Conservation (phyloP, 1,284 basidiomycete species). For the Boletus mariae region DNA sequence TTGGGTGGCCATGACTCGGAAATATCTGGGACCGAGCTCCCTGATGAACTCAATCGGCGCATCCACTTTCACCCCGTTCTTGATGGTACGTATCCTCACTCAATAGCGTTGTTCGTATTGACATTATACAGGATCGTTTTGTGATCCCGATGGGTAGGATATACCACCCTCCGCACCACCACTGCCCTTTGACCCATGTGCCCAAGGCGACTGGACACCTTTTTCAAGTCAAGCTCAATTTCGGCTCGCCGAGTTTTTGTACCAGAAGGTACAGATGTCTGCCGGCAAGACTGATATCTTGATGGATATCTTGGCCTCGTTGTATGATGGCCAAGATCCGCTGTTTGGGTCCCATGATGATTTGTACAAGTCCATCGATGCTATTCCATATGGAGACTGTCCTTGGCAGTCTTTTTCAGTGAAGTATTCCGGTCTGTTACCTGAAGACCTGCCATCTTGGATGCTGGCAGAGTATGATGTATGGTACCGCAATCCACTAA, state of each 20-base stretch:
- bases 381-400: neutral
- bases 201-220: neutral
- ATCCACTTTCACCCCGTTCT: neutral
- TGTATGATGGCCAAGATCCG: neutral
- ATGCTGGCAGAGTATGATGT: neutral
- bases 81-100: neutral
- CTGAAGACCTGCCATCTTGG: neutral
- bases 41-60: neutral
- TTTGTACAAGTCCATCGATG: neutral
- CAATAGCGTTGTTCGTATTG: neutral
- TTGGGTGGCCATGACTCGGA: neutral
- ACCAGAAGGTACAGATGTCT: neutral
- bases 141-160: neutral
- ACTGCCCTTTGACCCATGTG: neutral
- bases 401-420: slow-evolving; percentile 1
- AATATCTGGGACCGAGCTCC: no score
- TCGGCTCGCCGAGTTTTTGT: neutral
- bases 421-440: neutral
- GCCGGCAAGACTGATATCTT: neutral
- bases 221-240: neutral
- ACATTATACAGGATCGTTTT: neutral
- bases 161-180: neutral
- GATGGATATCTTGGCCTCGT: neutral
- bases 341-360: neutral
- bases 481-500: neutral